A percentile compares a stretch with the other conserved stretches of the same genome.
Conservation (phyloP, 1,284 basidiomycete genomes). For the Papiliotrema laurentii region DNA sequence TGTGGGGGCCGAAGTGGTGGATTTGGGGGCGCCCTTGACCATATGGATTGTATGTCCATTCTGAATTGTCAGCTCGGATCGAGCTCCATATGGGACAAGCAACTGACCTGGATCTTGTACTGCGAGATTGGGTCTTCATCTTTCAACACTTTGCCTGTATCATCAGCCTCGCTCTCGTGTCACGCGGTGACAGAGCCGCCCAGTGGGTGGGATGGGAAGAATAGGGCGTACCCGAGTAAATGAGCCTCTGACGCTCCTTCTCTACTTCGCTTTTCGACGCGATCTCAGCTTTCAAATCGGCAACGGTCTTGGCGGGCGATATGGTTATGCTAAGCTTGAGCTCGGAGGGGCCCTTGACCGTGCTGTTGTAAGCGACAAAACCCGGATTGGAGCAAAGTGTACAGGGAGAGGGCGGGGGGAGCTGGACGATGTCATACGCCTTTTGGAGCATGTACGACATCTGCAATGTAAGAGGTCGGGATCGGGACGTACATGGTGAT, state of each 20-base stretch:
- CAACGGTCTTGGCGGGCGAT: slow-evolving; percentile 62
- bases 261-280: slow-evolving; percentile 77
- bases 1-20: slow-evolving; percentile 41
- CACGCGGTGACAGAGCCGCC: background rate
- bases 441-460: background rate
- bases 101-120: slow-evolving; percentile 72
- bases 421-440: too few species aligned
- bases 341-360: slow-evolving; percentile 68
- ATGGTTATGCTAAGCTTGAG: slow-evolving; percentile 83
- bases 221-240: slow-evolving; percentile 66
- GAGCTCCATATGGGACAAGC: background rate
- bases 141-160: slow-evolving; percentile 53
- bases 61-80: slow-evolving; percentile 10
- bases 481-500: slow-evolving; percentile 11
- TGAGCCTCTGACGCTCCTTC: slow-evolving; percentile 75
- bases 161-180: slow-evolving; percentile 5
- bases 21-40: slow-evolving; percentile 76
- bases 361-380: slow-evolving; percentile 22
- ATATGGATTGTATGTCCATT: slow-evolving; percentile 79
- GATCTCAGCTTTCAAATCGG: slow-evolving; percentile 80
- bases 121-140: slow-evolving; percentile 74
- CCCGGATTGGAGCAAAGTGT: background rate
- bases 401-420: too few species aligned
- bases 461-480: background rate
- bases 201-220: slow-evolving; percentile 24